phyloP scores from a whole-genome alignment of 495 filamentous ascomycete genomes.

The Echria macrotheca region DNA sequence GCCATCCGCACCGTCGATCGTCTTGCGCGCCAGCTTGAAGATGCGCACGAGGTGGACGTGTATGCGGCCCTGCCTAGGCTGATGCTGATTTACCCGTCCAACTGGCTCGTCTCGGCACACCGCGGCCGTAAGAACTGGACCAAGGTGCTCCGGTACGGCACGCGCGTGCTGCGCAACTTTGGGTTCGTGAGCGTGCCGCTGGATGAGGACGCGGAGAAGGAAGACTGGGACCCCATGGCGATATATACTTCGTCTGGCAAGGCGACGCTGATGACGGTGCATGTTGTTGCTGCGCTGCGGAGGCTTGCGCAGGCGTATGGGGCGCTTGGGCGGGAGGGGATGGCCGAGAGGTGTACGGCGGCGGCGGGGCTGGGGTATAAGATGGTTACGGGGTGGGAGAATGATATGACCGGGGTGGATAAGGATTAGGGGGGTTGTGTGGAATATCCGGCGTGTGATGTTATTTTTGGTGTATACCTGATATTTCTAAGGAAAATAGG shows the following conservation, averaged over 20 bases:
- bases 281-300: conserved; percentile 34
- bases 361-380: conserved; percentile 33
- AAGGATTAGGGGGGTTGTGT: too few relatives aligned
- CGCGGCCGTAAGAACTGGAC: conserved; percentile 30
- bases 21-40: conserved; percentile 31
- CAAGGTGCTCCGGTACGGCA: conserved; percentile 33
- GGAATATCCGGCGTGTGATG: too few relatives aligned
- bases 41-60: conserved; percentile 30
- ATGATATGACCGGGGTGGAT: conserved; percentile 23
- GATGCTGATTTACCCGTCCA: conserved; percentile 36
- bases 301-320: conserved; percentile 31
- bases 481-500: too few relatives aligned
- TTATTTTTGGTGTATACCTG: too few relatives aligned
- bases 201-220: conserved; percentile 16
- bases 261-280: conserved; percentile 34
- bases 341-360: conserved; percentile 23
- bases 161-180: conserved; percentile 39
- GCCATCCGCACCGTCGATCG: conserved; percentile 27
- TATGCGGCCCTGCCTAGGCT: conserved; percentile 35
- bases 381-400: conserved; percentile 36
- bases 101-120: conserved; percentile 39
- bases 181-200: conserved; percentile 31
- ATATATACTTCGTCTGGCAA: conserved; percentile 17
- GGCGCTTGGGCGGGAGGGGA: conserved; percentile 23
- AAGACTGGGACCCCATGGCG: conserved; percentile 28